Base-by-base conservation (phyloP, 805 yeast genomes). In the Zygoascus biomembranicola region DNA sequence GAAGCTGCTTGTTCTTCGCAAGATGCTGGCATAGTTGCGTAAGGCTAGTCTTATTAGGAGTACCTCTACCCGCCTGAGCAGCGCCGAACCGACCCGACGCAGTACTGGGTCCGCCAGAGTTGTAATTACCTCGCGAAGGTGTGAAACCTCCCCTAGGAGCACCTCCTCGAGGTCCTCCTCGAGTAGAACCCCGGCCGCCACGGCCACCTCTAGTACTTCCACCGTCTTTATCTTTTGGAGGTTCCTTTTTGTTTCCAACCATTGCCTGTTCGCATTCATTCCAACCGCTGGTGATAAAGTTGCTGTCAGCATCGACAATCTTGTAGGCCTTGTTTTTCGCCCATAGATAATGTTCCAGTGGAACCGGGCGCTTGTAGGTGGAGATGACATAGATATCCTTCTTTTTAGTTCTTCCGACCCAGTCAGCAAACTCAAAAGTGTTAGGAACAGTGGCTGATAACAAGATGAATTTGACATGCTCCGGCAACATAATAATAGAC, bases 361-460 rank as follows among this genome's bases (percentile, higher is more conserved):
- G 99, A 20, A 94, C 95, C 0, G 99, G 99, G 66, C 99, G 82
- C 67, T 94, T 88, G 11, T 96, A 90, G 0, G 99, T 94, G 0
- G 96, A 89, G 19, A 94, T 94, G 48, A 94, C 99, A 63, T 94
- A 92, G 8, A 94, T 92, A 63, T 94, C 95, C 67, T 90, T 92
- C 62, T 88, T 90, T 66, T 94, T 94, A 0, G 99, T 94, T 68
- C 99, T 78, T 4, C 99, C 98, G 18, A 94, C 92, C 99, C 99
- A 94, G 59, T 85, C 87, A 8, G 99, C 99, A 76, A 94, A 94
- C 66, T 94, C 99, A 66, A 79, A 86, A 0, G 99, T 92, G 66
- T 94, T 94, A n/a, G 99, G 99, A 8, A 94, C 98, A 0, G 99
- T 94, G 4, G 99, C 99, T 11, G 97, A 88, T 42, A 94, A 74